These are phyloP conservation scores for Haplosporangium sp. DNA, from an alignment of 371 early-diverging fungal species.

Conservation along the genomic window DNA sequence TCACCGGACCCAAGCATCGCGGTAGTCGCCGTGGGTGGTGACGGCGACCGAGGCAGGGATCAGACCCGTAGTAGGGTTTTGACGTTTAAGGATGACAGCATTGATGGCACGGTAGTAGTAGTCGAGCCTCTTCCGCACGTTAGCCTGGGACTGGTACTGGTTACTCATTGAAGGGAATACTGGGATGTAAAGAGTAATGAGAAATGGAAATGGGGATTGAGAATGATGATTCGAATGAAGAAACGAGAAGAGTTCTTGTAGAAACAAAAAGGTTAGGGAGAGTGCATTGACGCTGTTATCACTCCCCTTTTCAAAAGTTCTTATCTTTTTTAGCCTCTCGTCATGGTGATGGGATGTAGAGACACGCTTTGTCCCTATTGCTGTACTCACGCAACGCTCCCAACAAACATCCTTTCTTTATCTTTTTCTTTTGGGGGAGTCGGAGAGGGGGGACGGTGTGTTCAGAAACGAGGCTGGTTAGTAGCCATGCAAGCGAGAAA, in stretches of 20 bases:
- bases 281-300: no score
- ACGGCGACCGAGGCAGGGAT: conserved; percentile 93
- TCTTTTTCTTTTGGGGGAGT: no score
- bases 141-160: conserved; percentile 45
- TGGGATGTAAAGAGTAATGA: neutral
- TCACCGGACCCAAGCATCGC: conserved; percentile 93
- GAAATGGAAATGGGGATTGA: neutral
- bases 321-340: no score
- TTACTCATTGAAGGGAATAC: neutral
- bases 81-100: conserved; percentile 80
- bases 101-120: conserved; percentile 81
- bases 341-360: no score
- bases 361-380: no score
- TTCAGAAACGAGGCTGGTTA: no score
- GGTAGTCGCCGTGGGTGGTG: conserved; percentile 85
- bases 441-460: no score
- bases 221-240: neutral
- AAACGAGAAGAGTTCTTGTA: neutral
- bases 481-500: no score
- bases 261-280: neutral
- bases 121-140: conserved; percentile 71
- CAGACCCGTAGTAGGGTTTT: conserved; percentile 88
- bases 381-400: no score
- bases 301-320: no score
- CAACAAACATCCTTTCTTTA: no score